These are phyloP conservation scores for Flaveria floridana DNA, from an alignment of 140 eudicot species.

Conservation along the genomic window DNA sequence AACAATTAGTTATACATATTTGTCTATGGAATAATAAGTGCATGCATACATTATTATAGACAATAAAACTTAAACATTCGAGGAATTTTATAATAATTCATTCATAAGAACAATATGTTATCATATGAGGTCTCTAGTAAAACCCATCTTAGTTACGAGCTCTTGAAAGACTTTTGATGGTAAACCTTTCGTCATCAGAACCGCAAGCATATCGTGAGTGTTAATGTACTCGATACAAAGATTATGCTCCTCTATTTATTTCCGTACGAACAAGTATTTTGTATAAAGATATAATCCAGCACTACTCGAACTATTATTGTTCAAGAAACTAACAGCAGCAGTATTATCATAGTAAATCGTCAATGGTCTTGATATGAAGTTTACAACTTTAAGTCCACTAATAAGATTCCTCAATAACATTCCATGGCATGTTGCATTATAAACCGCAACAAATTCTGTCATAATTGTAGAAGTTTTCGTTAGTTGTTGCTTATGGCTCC, in stretches of 20 bases:
- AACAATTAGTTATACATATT: not conserved
- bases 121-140: too few relatives aligned
- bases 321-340: too few relatives aligned
- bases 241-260: too few relatives aligned
- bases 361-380: not conserved
- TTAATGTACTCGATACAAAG: not conserved
- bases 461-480: too few relatives aligned
- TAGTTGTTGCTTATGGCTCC: too few relatives aligned
- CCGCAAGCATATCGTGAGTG: not conserved
- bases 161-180: not conserved
- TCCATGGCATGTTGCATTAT: too few relatives aligned
- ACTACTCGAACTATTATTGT: too few relatives aligned
- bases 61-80: not conserved
- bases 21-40: not conserved
- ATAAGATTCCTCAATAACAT: not conserved
- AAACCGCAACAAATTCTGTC: too few relatives aligned
- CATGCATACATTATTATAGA: not conserved
- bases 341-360: not conserved
- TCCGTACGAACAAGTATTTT: too few relatives aligned
- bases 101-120: not conserved
- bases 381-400: not conserved
- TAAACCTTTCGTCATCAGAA: not conserved
- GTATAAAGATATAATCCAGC: too few relatives aligned
- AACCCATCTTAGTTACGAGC: not conserved
- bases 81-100: not conserved